phyloP scores from a whole-genome alignment of 1,139 yeast genomes.

The Taphrina pruni region DNA sequence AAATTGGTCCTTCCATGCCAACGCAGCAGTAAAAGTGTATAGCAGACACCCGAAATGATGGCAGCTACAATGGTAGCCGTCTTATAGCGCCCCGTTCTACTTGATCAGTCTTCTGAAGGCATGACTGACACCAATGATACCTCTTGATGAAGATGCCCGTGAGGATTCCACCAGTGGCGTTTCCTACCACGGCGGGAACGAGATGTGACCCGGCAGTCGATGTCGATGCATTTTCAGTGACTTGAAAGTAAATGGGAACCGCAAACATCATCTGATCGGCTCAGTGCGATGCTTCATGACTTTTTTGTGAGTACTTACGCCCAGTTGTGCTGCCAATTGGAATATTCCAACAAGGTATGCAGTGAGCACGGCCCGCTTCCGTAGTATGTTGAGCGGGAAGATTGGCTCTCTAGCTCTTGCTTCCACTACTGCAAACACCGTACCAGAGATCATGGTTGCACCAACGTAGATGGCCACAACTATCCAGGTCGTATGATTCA shows the following conservation, averaged over 20 bases:
- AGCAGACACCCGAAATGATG: conserved; percentile 6
- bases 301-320: neutral
- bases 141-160: conserved; percentile 22
- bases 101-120: neutral
- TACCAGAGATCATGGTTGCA: conserved; percentile 1
- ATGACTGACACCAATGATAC: neutral
- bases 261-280: conserved; percentile 24
- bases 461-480: neutral
- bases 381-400: conserved; percentile 18
- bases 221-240: conserved; percentile 24
- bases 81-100: conserved; percentile 34
- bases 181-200: conserved; percentile 35
- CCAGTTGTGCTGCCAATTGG: conserved; percentile 33
- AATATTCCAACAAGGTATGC: conserved; percentile 7
- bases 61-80: conserved; percentile 7
- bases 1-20: conserved; percentile 29
- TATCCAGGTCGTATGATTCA: neutral
- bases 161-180: conserved; percentile 28
- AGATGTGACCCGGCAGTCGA: conserved; percentile 33
- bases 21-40: conserved; percentile 4
- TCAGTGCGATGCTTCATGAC: neutral
- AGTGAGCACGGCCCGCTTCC: conserved; percentile 3
- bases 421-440: conserved; percentile 1
- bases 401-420: conserved; percentile 16
- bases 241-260: conserved; percentile 35